Percentiles rank a stretch among this genome's conserved stretches.
Evolutionary conservation across 257 asterid species (phyloP).

Genomic region (Ligustrum vulgare): DNA sequence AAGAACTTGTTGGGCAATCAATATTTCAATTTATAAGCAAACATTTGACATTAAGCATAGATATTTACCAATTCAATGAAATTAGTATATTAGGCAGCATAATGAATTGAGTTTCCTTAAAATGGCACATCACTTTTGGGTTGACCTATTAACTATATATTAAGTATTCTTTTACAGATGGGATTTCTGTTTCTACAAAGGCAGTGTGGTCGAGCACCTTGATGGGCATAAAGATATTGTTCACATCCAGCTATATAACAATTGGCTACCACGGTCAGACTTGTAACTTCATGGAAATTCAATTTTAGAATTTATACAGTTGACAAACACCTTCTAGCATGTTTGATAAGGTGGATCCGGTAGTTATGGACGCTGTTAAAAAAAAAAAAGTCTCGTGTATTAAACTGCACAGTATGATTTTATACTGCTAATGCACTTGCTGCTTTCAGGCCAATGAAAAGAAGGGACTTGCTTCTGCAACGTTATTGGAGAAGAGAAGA

Average conservation of each 20-base stretch:
- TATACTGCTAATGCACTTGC: not conserved
- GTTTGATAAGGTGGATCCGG: not conserved
- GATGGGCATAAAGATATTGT: slow-evolving; percentile 89
- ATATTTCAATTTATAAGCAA: not conserved
- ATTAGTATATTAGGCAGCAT: not conserved
- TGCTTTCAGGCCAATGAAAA: slow-evolving; percentile 71
- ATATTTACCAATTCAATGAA: not conserved
- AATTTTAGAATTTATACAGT: slow-evolving; percentile 9
- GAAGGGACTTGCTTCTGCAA: slow-evolving; percentile 75
- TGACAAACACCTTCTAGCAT: slow-evolving; percentile 14
- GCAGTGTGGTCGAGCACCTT: slow-evolving; percentile 80
- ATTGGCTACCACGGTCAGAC: slow-evolving; percentile 86
- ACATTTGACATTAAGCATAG: not conserved
- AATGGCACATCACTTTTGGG: not conserved
- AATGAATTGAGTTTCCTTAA: slow-evolving; percentile 5
- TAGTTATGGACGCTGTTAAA: not conserved
- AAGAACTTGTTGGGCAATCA: not conserved
- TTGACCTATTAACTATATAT: not conserved
- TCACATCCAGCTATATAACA: slow-evolving; percentile 68
- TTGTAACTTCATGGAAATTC: slow-evolving; percentile 13
- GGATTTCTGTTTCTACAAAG: slow-evolving; percentile 80
- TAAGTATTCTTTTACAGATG: slow-evolving; percentile 55
- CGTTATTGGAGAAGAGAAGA: slow-evolving; percentile 98
- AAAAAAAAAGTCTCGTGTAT: too few species aligned
- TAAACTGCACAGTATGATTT: not conserved